Evolutionary conservation across 179 eudicot genomes (phyloP), one percentile per base, ranked within the genome.

Genomic region (Heliamphora pulchella): DNA sequence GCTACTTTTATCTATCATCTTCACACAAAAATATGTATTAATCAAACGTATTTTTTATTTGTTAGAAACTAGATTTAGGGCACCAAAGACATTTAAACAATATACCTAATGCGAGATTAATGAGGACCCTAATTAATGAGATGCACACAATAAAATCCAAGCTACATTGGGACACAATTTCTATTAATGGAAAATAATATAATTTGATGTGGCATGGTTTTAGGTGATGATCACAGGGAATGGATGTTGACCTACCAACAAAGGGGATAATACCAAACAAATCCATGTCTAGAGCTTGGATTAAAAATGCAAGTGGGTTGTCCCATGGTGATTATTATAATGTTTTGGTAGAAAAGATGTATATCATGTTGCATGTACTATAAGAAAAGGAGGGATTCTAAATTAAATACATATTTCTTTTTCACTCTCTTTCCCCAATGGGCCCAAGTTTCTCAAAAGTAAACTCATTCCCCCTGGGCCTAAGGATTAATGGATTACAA

Each of bases 151-250:
- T 58, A 1, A 53, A 70, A 31, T 80, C 80, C 77, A 69, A 66
- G 41, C 11, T 14, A 50, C 44, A 48, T 14, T 53, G 79, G 58
- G 64, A n/a, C n/a, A n/a, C n/a, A n/a, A n/a, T 63, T 82, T 84
- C 87, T 86, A 86, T 82, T 88, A 87, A 83, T 79, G 80, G 90
- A 83, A 90, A 84, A 85, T 81, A 86, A 89, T 88, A n/a, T n/a
- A n/a, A n/a, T 86, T 87, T 82, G 64, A 86, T 80, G 75, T 84
- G 91, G 84, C 89, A 87, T 85, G 84, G 85, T 78, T 86, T 93
- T 87, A 87, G 89, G 94, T 88, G 87, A 82, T 88, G 98, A n/a
- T n/a, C n/a, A 92, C 88, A 90, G 50, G 89, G 94, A 85, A 81
- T 83, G 80, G 91, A 87, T 89, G 90, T 81, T 86, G 90, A 89